Evolutionary conservation across 1,284 basidiomycete genomes (phyloP), one percentile per base, ranked within the genome.

Genomic region (Irpex lacteus): DNA sequence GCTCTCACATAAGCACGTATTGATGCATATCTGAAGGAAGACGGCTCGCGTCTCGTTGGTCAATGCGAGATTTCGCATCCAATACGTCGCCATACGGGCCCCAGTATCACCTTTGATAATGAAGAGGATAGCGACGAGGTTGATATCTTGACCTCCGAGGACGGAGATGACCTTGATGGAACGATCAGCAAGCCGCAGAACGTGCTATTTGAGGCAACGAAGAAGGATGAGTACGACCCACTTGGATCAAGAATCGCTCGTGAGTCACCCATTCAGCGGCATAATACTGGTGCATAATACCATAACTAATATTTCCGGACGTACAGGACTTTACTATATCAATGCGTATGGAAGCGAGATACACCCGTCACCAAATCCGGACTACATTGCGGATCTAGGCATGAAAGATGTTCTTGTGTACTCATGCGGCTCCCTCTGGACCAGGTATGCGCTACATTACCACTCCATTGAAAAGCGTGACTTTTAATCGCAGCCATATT

Each of bases 61-160:
- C 97, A 99, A 77, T 98, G 96, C 75, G 95, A 98, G 73, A 98
- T 99, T 68, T 98, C 95, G 0, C 97, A 99, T 75, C 97, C 97
- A 0, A 85, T 92, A 5, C 74, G 78, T 47, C 70, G 70, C 1
- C 7, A 9, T 56, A 70, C 75, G 59, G 71, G 76, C 38, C 76
- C 77, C 54, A 72, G 67, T n/a, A 70, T 77, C 40, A 74, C 75
- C 21, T 72, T 72, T 19, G 60, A 62, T 62, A 50, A 62, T 26
- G 37, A 60, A 13, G 69, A 70, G 19, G 67, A 68, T 6, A 70
- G 70, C 34, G 63, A 52, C 18, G 50, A 19, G 8, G 5, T 18
- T 18, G 50, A 52, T 2, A 18, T 3, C 5, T 4, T 8, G 8
- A 52, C 11, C 5, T 18, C n/a, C 4, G 19, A 52, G n/a, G 19